These are phyloP conservation scores for Rugosomyces carneus DNA, from an alignment of 1,284 basidiomycete species.

Conservation along the genomic window DNA sequence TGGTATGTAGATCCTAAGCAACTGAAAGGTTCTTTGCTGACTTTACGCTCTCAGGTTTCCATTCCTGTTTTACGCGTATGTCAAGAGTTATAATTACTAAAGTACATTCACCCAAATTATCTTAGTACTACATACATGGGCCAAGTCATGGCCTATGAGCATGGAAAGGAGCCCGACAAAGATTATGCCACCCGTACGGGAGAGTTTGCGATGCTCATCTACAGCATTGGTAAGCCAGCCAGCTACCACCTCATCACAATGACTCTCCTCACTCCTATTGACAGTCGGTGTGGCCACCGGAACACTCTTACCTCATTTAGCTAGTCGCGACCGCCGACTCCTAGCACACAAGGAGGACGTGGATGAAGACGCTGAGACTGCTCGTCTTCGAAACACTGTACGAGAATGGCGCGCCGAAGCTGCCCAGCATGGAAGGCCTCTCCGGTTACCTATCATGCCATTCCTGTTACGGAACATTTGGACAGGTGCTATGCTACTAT, in stretches of 20 bases:
- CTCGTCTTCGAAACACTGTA: slow-evolving; percentile 65
- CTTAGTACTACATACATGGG: slow-evolving; percentile 83
- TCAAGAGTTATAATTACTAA: slow-evolving; percentile 11
- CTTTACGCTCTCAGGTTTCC: slow-evolving; percentile 64
- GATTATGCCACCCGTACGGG: slow-evolving; percentile 83
- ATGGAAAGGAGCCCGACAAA: slow-evolving; percentile 63
- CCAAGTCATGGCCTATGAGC: slow-evolving; percentile 83
- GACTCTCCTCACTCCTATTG: slow-evolving; percentile 7
- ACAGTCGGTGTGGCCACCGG: slow-evolving; percentile 83
- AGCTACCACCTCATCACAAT: slow-evolving; percentile 3
- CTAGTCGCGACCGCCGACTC: slow-evolving; percentile 72
- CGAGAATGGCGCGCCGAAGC: slow-evolving; percentile 80
- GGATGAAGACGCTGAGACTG: slow-evolving; percentile 67
- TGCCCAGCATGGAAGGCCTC: slow-evolving; percentile 59
- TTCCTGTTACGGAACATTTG: slow-evolving; percentile 89
- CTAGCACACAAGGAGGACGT: slow-evolving; percentile 66
- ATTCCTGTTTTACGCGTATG: slow-evolving; percentile 87
- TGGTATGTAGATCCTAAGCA: slow-evolving; percentile 47
- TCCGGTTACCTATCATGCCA: slow-evolving; percentile 79
- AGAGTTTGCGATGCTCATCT: slow-evolving; percentile 85
- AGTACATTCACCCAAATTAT: slow-evolving; percentile 6
- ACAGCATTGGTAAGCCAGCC: slow-evolving; percentile 68
- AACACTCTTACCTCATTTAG: slow-evolving; percentile 75
- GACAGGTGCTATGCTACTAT: slow-evolving; percentile 80
- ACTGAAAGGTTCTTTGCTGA: neutral